These are phyloP conservation scores for Neurospora tetrasperma DNA, from an alignment of 495 filamentous ascomycete genomes.

Conservation along the genomic window DNA sequence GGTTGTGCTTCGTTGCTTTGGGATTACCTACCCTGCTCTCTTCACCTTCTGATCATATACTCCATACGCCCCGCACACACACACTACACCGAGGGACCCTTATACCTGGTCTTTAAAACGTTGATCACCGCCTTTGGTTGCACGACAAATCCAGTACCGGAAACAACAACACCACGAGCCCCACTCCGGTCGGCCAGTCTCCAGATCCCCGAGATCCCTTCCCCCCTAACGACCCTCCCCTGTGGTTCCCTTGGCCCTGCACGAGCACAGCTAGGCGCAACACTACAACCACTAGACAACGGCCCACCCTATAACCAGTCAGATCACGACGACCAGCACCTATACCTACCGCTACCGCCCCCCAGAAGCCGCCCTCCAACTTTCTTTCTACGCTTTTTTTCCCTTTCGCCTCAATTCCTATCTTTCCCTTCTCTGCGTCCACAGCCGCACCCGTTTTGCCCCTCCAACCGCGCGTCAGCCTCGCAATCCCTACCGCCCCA, in stretches of 20 bases:
- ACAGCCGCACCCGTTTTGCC: slow-evolving; percentile 4
- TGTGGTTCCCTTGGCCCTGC: not conserved
- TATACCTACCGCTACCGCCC: not conserved
- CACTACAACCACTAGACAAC: not conserved
- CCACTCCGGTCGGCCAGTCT: not conserved
- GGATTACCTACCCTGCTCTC: not conserved
- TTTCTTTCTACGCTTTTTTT: not conserved
- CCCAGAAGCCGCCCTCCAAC: not conserved
- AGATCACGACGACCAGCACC: not conserved
- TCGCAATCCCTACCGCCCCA: slow-evolving; percentile 13
- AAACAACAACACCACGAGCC: not conserved
- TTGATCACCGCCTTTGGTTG: not conserved
- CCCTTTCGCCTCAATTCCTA: slow-evolving; percentile 1
- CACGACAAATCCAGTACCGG: not conserved
- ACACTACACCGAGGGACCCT: not conserved
- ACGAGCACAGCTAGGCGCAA: not conserved
- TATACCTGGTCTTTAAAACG: not conserved
- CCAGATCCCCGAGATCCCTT: not conserved
- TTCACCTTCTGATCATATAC: not conserved
- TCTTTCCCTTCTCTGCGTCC: slow-evolving; percentile 3
- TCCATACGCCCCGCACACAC: not conserved
- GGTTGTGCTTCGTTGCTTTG: not conserved
- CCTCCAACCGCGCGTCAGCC: not conserved
- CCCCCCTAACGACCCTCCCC: not conserved
- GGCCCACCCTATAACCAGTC: not conserved